phyloP scores from a whole-genome alignment of 1,284 basidiomycete genomes.

The Puccinia triticina region DNA sequence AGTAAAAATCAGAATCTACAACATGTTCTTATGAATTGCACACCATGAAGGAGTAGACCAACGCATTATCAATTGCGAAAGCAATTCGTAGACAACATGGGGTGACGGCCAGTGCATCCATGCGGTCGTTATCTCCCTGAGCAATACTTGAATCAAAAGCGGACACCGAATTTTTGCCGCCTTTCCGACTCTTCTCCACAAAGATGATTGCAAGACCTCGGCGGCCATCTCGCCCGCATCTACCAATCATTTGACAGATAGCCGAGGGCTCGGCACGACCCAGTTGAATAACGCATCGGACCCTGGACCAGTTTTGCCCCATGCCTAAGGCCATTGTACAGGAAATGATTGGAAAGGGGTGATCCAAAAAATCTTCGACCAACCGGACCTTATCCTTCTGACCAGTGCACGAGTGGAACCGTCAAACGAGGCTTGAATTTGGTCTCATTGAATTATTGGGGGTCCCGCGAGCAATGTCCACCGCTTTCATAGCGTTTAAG shows the following conservation, averaged over 20 bases:
- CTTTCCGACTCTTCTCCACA: neutral
- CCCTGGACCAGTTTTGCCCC: neutral
- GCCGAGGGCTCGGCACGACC: neutral
- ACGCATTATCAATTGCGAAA: constrained; percentile 11
- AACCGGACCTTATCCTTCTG: too few species aligned
- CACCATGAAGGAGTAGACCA: neutral
- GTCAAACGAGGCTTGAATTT: neutral
- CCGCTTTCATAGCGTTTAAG: too few species aligned
- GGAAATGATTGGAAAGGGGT: neutral
- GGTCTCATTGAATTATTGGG: neutral
- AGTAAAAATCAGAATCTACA: neutral
- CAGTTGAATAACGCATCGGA: neutral
- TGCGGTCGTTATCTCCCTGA: neutral
- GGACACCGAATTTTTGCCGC: neutral
- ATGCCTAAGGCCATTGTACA: constrained; percentile 3
- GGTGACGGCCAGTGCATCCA: neutral
- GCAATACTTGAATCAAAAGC: neutral
- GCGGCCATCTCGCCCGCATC: neutral
- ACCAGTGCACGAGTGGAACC: constrained; percentile 4
- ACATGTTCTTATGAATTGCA: neutral
- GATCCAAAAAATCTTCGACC: neutral
- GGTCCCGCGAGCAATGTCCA: too few species aligned
- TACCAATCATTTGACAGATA: constrained; percentile 26
- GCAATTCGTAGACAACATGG: neutral
- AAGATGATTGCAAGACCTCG: neutral